phyloP scores from a whole-genome alignment of 192 early-diverging fungal species.

The Globomyces pollinis-pini region DNA sequence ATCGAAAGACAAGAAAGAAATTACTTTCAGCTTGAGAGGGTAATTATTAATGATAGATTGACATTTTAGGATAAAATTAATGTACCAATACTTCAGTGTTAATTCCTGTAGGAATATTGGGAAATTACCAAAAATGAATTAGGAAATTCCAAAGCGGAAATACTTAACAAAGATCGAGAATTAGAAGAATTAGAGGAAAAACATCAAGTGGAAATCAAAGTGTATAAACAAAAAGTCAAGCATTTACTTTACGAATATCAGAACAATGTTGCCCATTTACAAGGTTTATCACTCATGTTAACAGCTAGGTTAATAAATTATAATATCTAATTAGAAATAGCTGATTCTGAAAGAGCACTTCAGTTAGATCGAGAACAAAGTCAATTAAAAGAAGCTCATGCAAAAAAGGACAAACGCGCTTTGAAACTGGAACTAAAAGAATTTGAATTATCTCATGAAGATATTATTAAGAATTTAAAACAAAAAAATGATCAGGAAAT shows the following conservation, averaged over 20 bases:
- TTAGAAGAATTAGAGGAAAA: slow-evolving; percentile 58
- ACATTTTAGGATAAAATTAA: slow-evolving; percentile 47
- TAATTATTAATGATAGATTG: slow-evolving; percentile 12
- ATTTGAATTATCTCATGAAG: slow-evolving; percentile 57
- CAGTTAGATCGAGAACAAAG: slow-evolving; percentile 49
- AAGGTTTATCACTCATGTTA: too few relatives aligned
- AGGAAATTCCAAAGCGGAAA: slow-evolving; percentile 32
- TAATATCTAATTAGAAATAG: too few relatives aligned
- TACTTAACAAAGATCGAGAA: slow-evolving; percentile 56
- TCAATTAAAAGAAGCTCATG: slow-evolving; percentile 40
- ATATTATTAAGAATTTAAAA: slow-evolving; percentile 51
- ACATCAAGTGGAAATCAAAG: slow-evolving; percentile 62
- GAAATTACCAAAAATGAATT: slow-evolving; percentile 55
- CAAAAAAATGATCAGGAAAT: slow-evolving; percentile 53
- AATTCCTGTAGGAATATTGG: too few relatives aligned
- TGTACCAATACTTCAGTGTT: too few relatives aligned
- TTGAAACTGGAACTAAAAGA: slow-evolving; percentile 57
- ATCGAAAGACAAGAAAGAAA: slow-evolving; percentile 51
- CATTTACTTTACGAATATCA: slow-evolving; percentile 64
- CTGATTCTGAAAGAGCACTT: slow-evolving; percentile 48
- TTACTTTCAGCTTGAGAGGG: slow-evolving; percentile 56
- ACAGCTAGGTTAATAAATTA: too few relatives aligned
- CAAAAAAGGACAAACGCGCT: slow-evolving; percentile 54
- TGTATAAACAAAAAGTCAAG: slow-evolving; percentile 67
- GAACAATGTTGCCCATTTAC: slow-evolving; percentile 59